Percentiles rank a stretch among this genome's conserved stretches.
These are phyloP conservation scores for Pseudopediastrum boryanum DNA, from an alignment of 139 green algal genomes.

Conservation along the genomic window DNA sequence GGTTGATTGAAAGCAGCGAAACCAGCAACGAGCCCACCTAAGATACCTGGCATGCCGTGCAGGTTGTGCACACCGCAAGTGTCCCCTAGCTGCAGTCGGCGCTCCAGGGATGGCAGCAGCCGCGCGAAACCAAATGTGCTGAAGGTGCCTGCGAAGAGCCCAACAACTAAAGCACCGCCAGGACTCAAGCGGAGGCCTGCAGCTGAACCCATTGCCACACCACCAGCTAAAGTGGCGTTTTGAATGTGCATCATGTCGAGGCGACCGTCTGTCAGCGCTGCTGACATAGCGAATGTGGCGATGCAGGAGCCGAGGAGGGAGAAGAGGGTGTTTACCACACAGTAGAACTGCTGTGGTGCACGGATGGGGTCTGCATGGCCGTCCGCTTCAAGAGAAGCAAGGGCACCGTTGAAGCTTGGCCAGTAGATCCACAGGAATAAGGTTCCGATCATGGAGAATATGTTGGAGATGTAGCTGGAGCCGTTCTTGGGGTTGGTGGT, in stretches of 20 bases:
- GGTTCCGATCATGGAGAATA: conserved; percentile 55
- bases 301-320: conserved; percentile 56
- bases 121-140: conserved; percentile 53
- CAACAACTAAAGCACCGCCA: conserved; percentile 53
- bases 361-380: no score
- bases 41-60: conserved; percentile 59
- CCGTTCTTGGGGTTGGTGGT: conserved; percentile 43
- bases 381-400: conserved; percentile 43
- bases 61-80: conserved; percentile 79
- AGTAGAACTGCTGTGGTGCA: conserved; percentile 29
- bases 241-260: conserved; percentile 68
- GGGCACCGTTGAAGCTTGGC: conserved; percentile 68
- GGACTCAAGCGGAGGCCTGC: conserved; percentile 49
- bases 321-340: conserved; percentile 67
- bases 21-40: conserved; percentile 49
- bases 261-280: conserved; percentile 36
- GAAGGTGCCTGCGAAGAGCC: conserved; percentile 52
- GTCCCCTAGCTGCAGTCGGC: conserved; percentile 56
- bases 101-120: conserved; percentile 52
- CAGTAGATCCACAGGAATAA: conserved; percentile 60
- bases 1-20: neutral
- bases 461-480: conserved; percentile 41
- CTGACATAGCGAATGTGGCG: conserved; percentile 50
- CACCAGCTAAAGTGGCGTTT: no score
- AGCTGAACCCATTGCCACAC: conserved; percentile 68